Evolutionary conservation across 1,284 basidiomycete genomes (phyloP).

Genomic region (Microstroma glucosiphilum): DNA sequence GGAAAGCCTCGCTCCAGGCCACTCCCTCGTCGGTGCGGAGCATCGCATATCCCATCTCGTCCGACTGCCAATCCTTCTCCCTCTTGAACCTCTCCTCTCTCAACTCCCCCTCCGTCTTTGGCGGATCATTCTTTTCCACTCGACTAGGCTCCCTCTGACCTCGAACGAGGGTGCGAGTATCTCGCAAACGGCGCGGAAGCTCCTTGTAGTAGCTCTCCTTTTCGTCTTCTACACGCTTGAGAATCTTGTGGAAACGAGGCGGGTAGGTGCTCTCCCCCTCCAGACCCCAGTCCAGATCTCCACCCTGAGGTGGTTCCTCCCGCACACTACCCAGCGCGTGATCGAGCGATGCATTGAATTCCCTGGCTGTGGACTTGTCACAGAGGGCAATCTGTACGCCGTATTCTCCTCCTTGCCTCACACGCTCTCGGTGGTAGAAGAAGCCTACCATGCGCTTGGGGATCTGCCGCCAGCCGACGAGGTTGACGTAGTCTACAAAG

Average conservation of each 20-base stretch:
- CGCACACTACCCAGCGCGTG: not conserved
- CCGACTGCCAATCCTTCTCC: slow-evolving; percentile 73
- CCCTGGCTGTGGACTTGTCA: slow-evolving; percentile 55
- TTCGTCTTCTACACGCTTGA: slow-evolving; percentile 63
- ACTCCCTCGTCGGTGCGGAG: slow-evolving; percentile 62
- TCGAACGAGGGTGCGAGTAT: slow-evolving; percentile 68
- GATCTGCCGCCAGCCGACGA: slow-evolving; percentile 78
- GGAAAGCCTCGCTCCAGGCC: slow-evolving; percentile 71
- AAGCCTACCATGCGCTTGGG: slow-evolving; percentile 84
- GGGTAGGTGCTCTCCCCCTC: slow-evolving; percentile 67
- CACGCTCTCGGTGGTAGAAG: slow-evolving; percentile 81
- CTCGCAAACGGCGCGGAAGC: slow-evolving; percentile 65
- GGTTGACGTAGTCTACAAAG: slow-evolving; percentile 77
- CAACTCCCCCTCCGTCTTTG: slow-evolving; percentile 81
- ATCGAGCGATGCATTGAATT: slow-evolving; percentile 54
- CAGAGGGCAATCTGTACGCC: slow-evolving; percentile 69
- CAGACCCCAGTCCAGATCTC: slow-evolving; percentile 70
- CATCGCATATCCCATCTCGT: slow-evolving; percentile 70
- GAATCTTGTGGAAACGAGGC: slow-evolving; percentile 60
- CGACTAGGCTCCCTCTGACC: slow-evolving; percentile 77
- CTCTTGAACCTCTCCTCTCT: slow-evolving; percentile 57
- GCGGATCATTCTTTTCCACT: slow-evolving; percentile 72
- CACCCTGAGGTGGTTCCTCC: slow-evolving; percentile 35
- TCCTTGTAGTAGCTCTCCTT: slow-evolving; percentile 71
- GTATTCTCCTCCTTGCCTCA: slow-evolving; percentile 70